These are phyloP conservation scores for Herpotrichia juniperi DNA, from an alignment of 2,329 filamentous ascomycete species.

Conservation along the genomic window DNA sequence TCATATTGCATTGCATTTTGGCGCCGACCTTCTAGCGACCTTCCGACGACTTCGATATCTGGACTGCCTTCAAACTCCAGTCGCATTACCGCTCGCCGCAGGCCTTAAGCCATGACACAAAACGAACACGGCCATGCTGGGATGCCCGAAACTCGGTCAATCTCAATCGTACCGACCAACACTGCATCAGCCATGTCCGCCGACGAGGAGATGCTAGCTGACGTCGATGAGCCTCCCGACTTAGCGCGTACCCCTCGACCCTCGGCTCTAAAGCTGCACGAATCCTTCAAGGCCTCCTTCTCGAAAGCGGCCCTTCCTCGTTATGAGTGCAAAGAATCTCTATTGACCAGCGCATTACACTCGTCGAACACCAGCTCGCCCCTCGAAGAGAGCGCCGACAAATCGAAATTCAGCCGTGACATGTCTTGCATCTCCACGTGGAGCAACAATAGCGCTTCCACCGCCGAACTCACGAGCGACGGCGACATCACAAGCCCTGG, in stretches of 20 bases:
- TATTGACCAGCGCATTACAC: slow-evolving; percentile 83
- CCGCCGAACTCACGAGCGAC: slow-evolving; percentile 92
- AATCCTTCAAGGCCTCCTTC: slow-evolving; percentile 50
- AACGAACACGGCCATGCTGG: slow-evolving; percentile 38
- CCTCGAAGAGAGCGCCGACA: slow-evolving; percentile 50
- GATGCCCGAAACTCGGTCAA: slow-evolving; percentile 24
- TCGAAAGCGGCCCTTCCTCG: slow-evolving; percentile 55
- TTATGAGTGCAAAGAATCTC: slow-evolving; percentile 71
- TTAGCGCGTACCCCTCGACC: slow-evolving; percentile 58
- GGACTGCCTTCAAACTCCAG: background rate
- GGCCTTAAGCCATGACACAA: slow-evolving; percentile 33
- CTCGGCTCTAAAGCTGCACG: slow-evolving; percentile 41
- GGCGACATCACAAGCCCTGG: slow-evolving; percentile 86
- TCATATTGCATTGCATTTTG: background rate
- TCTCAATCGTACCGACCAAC: slow-evolving; percentile 31
- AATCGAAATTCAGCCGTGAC: slow-evolving; percentile 46
- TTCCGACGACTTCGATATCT: background rate
- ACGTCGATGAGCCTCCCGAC: slow-evolving; percentile 90
- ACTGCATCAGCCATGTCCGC: slow-evolving; percentile 28
- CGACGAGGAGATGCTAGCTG: slow-evolving; percentile 72
- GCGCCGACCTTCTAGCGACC: background rate
- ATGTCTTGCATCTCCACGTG: slow-evolving; percentile 68
- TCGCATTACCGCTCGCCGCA: background rate
- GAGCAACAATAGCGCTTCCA: slow-evolving; percentile 83
- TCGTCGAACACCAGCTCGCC: slow-evolving; percentile 46